A percentile compares a stretch with the other conserved stretches of the same genome.
Conservation (phyloP, 164 flowering plant species). For the Umbellularia californica region DNA sequence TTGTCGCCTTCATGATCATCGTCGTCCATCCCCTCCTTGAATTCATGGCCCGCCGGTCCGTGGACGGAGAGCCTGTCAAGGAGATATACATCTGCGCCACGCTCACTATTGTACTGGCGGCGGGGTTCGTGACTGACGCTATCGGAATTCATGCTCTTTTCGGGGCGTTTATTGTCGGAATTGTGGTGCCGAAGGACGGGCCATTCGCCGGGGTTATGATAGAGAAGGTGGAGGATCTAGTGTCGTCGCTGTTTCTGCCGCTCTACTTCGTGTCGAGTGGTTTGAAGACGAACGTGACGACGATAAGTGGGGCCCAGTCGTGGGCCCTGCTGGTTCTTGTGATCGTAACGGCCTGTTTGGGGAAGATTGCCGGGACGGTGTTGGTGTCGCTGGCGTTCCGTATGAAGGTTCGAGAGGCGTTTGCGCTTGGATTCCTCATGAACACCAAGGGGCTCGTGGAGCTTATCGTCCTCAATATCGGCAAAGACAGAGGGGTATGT, state of each 20-base stretch:
- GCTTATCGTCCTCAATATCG: slow-evolving; percentile 86
- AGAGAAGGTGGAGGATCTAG: slow-evolving; percentile 81
- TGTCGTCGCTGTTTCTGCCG: slow-evolving; percentile 73
- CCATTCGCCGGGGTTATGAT: slow-evolving; percentile 58
- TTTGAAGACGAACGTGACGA: slow-evolving; percentile 68
- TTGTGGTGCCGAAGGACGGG: slow-evolving; percentile 75
- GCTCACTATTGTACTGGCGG: slow-evolving; percentile 49
- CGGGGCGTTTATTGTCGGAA: slow-evolving; percentile 74
- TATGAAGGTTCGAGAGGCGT: slow-evolving; percentile 47
- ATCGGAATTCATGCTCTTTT: slow-evolving; percentile 85
- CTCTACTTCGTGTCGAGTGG: slow-evolving; percentile 83
- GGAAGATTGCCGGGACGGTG: slow-evolving; percentile 71
- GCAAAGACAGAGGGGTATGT: slow-evolving; percentile 53
- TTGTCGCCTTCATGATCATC: slow-evolving; percentile 22
- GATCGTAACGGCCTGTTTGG: slow-evolving; percentile 65
- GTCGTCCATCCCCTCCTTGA: slow-evolving; percentile 30
- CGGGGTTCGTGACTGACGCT: slow-evolving; percentile 60
- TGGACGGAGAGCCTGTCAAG: slow-evolving; percentile 26
- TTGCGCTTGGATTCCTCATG: slow-evolving; percentile 74
- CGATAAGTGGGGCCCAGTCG: slow-evolving; percentile 62
- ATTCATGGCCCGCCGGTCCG: slow-evolving; percentile 27
- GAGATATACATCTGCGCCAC: slow-evolving; percentile 30
- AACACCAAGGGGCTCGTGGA: slow-evolving; percentile 86
- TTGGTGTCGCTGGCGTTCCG: slow-evolving; percentile 39
- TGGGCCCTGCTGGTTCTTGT: slow-evolving; percentile 83